Conservation (phyloP, 2,329 filamentous ascomycete genomes). For the Trichoderma gracile region DNA sequence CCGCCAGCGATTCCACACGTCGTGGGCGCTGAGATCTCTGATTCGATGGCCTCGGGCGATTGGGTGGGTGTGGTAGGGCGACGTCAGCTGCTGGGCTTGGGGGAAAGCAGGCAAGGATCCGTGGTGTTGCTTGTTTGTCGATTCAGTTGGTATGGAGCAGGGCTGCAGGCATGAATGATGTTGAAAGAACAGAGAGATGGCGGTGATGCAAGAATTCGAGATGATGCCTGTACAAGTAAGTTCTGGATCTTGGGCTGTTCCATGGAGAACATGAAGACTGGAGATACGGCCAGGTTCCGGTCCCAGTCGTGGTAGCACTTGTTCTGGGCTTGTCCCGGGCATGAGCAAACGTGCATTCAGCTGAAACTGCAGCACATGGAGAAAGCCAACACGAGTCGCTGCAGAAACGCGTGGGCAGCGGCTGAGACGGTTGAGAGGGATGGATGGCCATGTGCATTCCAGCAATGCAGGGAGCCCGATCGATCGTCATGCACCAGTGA, state of each 20-base stretch:
- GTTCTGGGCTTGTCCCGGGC: too few relatives aligned
- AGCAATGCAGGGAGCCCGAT: conserved; percentile 20
- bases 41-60: conserved; percentile 15
- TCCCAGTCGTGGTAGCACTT: too few relatives aligned
- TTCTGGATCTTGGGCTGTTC: too few relatives aligned
- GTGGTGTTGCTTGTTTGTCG: too few relatives aligned
- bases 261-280: too few relatives aligned
- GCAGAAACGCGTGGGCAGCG: conserved; percentile 5
- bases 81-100: conserved; percentile 23
- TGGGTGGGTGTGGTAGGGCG: conserved; percentile 22
- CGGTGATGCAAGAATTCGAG: too few relatives aligned
- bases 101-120: neutral
- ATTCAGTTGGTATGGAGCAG: too few relatives aligned
- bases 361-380: neutral
- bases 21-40: conserved; percentile 15
- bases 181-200: neutral
- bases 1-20: conserved; percentile 10
- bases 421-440: neutral
- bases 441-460: conserved; percentile 16
- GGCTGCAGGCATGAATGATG: too few relatives aligned
- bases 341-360: neutral
- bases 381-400: neutral
- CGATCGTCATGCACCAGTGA: conserved; percentile 19
- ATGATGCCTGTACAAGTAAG: too few relatives aligned
- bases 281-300: too few relatives aligned